phyloP scores from a whole-genome alignment of 768 basidiomycete species.

The Hygrocybe coccinea region DNA sequence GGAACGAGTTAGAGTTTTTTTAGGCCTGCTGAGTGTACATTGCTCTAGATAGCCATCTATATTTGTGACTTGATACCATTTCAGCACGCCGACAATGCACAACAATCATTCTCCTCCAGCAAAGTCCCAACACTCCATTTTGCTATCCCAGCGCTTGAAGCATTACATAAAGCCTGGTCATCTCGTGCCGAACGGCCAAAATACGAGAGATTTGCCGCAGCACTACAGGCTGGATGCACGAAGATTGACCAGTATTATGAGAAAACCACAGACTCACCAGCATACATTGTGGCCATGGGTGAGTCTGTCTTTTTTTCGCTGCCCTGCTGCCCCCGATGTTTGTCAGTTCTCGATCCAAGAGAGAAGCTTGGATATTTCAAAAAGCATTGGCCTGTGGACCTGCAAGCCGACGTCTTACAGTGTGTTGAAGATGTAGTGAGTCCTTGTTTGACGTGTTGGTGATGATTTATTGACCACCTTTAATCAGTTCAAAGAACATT shows the following conservation, averaged over 20 bases:
- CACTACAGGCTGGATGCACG: slow-evolving; percentile 19
- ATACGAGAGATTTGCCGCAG: slow-evolving; percentile 20
- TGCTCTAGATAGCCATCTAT: background rate
- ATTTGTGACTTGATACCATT: background rate
- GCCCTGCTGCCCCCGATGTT: background rate
- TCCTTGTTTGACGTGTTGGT: no score
- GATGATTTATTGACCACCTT: no score
- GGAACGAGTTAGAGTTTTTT: background rate
- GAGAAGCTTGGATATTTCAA: slow-evolving; percentile 23
- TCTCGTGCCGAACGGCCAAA: slow-evolving; percentile 4
- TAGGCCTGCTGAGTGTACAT: background rate
- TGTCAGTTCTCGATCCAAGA: slow-evolving; percentile 23
- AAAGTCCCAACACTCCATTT: slow-evolving; percentile 23
- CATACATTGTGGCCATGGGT: slow-evolving; percentile 31
- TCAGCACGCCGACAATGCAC: slow-evolving; percentile 29
- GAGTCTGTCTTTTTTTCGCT: background rate
- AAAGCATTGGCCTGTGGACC: slow-evolving; percentile 22
- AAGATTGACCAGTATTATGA: slow-evolving; percentile 32
- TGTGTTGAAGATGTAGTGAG: slow-evolving; percentile 16
- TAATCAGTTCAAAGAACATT: no score
- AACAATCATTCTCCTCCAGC: slow-evolving; percentile 32
- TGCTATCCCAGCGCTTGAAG: slow-evolving; percentile 32
- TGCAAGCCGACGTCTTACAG: slow-evolving; percentile 13
- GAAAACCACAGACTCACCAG: slow-evolving; percentile 23
- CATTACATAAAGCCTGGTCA: slow-evolving; percentile 27